A percentile compares a stretch with the other conserved stretches of the same genome.
phyloP scores from a whole-genome alignment of 495 filamentous ascomycete genomes.

The Trichocladium uniseriatum region DNA sequence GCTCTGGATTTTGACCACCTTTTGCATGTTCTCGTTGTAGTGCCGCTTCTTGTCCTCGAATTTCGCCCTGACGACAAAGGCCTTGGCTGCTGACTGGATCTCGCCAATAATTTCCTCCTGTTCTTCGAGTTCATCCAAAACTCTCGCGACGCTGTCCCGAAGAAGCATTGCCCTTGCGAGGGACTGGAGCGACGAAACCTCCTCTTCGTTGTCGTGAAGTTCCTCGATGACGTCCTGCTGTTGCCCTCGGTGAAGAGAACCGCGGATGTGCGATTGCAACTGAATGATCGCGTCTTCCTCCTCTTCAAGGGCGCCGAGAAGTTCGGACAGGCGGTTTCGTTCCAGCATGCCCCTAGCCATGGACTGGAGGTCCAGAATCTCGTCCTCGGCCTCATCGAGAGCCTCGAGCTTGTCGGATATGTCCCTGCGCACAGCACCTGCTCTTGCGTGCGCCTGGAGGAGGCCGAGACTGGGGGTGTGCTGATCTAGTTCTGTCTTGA shows the following conservation, averaged over 20 bases:
- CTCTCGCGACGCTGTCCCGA: slow-evolving; percentile 57
- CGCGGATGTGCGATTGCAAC: slow-evolving; percentile 66
- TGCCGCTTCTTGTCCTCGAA: slow-evolving; percentile 81
- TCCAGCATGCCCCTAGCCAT: slow-evolving; percentile 45
- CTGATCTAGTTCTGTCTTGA: slow-evolving; percentile 31
- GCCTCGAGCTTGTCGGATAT: slow-evolving; percentile 35
- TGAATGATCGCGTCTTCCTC: slow-evolving; percentile 49
- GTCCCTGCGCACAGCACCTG: slow-evolving; percentile 40
- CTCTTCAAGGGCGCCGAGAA: slow-evolving; percentile 48
- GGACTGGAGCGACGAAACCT: slow-evolving; percentile 61
- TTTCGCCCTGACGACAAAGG: slow-evolving; percentile 57
- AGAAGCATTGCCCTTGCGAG: slow-evolving; percentile 69
- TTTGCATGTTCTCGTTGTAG: slow-evolving; percentile 95
- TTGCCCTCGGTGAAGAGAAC: slow-evolving; percentile 46
- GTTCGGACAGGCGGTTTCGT: slow-evolving; percentile 36
- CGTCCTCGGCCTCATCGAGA: slow-evolving; percentile 32
- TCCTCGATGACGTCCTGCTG: slow-evolving; percentile 45
- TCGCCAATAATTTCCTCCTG: slow-evolving; percentile 66
- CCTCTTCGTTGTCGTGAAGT: slow-evolving; percentile 46
- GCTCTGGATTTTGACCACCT: slow-evolving; percentile 96
- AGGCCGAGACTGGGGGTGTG: slow-evolving; percentile 26
- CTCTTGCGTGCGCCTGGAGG: slow-evolving; percentile 38
- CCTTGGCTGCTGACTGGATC: slow-evolving; percentile 67
- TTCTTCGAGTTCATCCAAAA: slow-evolving; percentile 66
- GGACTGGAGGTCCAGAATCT: slow-evolving; percentile 38